Base-by-base conservation (phyloP, 176 grass and related monocot genomes). In the Lolium rigidum region DNA sequence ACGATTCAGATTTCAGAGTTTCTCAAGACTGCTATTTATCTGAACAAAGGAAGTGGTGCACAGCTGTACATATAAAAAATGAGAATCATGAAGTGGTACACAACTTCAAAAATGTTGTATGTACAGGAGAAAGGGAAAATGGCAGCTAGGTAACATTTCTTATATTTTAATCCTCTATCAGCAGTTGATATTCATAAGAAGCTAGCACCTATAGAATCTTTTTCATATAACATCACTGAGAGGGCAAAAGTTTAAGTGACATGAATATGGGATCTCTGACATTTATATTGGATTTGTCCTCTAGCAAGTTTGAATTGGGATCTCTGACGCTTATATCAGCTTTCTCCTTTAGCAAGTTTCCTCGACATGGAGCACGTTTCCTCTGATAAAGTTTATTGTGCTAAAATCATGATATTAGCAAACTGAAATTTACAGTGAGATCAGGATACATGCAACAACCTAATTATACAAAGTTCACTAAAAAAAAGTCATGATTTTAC, bases 331-430 rank as follows among this genome's bases (percentile, higher is more conserved):
- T 73, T n/a, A 2, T 52, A 60, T 77, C 69, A 20, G 60, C 11
- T 18, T 47, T 52, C 59, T 69, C 68, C 50, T 85, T 44, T 41
- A 21, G 82, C 71, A 10, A 15, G 31, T 35, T 26, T 76, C 73
- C 48, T 76, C 48, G 0, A 74, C 71, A 16, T 69, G 20, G 28
- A 91, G 52, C 13, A 91, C 3, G 43, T 75, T 80, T 12, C 76
- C 85, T 17, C 52, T 10, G 50, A 52, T 21, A 28, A 60, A 84
- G 69, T 47, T 84, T 85, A n/a, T 70, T 84, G 56, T 20, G 8
- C 59, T 9, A 61, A 18, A 37, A 26, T 57, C 58, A 80, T 35
- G 47, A 55, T 70, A 31, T 78, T 15, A 65, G 25, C 21, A 24
- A 31, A 10, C 84, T 44, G 8, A 35, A 13, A 59, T 48, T 9